Base-by-base conservation (phyloP, 192 early-diverging fungal genomes). In the Mortierella hygrophila region DNA sequence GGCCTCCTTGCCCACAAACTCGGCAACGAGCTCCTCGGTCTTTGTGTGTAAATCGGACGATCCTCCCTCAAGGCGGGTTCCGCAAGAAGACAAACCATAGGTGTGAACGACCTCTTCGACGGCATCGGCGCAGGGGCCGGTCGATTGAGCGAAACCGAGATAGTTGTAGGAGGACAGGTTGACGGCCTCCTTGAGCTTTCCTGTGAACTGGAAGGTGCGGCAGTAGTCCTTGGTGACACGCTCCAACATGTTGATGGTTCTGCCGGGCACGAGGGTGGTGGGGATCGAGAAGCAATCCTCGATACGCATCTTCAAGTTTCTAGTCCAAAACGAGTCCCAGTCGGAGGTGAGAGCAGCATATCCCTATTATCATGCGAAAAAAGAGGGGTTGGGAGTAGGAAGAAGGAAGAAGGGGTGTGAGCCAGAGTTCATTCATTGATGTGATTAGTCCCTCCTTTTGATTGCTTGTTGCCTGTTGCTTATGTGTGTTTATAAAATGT, bases 161-260 rank as follows among this genome's bases (percentile, higher is more conserved):
- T 99, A 99, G 87, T 99, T 99, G 91, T 99, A 99, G 21, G 97
- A 98, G 3, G 97, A 95, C 84, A 99, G 89, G 87, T 99, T 99
- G 81, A 99, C 93, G 46, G 92, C 93, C 81, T 97, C 95, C 70
- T 87, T 93, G 68, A 91, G 92, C 40, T 88, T 92, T 23, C 98
- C 97, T 32, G 97, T 97, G 77, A 98, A 92, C 88, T 94, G 83
- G 85, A 97, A 98, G 6, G 96, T 93, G 47, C 91, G 90, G 92
- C 97, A 97, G 76, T 92, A 96, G 88, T 99, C 97, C 35, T 89
- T 85, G 41, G 95, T 95, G n/a, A 93, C 90, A 52, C 98, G 94
- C 57, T 99, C 97, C 20, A 99, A 82, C 60, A 99, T 89, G 46
- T 90, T 95, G 73, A 99, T 93, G 54, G 93, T 94, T 44, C 97